Conservation (phyloP, 495 filamentous ascomycete genomes). For the Staphylotrichum longicolle region DNA sequence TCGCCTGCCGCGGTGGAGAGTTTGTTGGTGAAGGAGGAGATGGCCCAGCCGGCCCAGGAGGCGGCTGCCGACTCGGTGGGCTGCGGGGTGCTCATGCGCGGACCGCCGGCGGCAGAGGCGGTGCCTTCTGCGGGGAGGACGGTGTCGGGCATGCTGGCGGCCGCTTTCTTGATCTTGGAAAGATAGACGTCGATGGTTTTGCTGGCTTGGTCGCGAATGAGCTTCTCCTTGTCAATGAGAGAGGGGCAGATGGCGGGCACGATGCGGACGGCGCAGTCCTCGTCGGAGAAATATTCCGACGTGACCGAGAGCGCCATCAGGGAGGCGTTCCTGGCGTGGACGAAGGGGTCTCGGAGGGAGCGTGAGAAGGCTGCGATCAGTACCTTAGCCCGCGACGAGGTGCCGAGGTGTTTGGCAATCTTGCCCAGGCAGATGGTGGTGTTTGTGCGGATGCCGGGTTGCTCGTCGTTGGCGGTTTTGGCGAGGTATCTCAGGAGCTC, state of each 20-base stretch:
- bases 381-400: constrained; percentile 79
- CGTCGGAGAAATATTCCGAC: constrained; percentile 79
- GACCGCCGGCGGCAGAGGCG: constrained; percentile 40
- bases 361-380: constrained; percentile 87
- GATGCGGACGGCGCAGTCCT: constrained; percentile 81
- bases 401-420: constrained; percentile 83
- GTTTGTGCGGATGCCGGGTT: constrained; percentile 95
- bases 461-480: constrained; percentile 95
- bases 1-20: constrained; percentile 78
- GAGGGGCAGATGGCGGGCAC: constrained; percentile 78
- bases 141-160: constrained; percentile 75
- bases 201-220: constrained; percentile 84
- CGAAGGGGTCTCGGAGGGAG: constrained; percentile 86
- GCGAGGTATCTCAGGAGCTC: constrained; percentile 88
- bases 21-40: constrained; percentile 98
- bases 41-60: constrained; percentile 91
- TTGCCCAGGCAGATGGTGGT: constrained; percentile 96
- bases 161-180: constrained; percentile 75
- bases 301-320: constrained; percentile 83
- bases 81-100: constrained; percentile 74
- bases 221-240: constrained; percentile 83
- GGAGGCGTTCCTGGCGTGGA: constrained; percentile 86
- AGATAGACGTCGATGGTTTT: constrained; percentile 91
- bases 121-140: constrained; percentile 53
- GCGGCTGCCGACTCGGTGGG: constrained; percentile 49